Percentiles rank a stretch among this genome's conserved stretches.
phyloP scores from a whole-genome alignment of 164 flowering plant species.

The Pachysandra terminalis region DNA sequence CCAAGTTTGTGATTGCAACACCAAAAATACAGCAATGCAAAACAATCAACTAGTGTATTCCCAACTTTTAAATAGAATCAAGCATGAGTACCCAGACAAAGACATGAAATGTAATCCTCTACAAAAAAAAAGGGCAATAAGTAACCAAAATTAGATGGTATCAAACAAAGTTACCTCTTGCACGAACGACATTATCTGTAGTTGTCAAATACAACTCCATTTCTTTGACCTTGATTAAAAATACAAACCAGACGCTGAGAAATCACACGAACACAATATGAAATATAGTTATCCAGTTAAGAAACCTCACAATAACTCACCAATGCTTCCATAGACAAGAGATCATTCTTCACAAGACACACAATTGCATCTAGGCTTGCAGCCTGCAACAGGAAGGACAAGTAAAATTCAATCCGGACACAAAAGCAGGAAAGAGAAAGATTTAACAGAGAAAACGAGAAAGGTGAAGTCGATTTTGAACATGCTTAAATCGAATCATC shows the following conservation, averaged over 20 bases:
- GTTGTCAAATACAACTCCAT: constrained; percentile 93
- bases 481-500: neutral
- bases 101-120: too few species aligned
- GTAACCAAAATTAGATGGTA: neutral
- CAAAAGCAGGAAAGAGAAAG: neutral
- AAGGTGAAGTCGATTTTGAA: neutral
- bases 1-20: neutral
- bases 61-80: too few species aligned
- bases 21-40: neutral
- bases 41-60: neutral
- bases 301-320: too few species aligned
- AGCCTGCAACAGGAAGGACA: constrained; percentile 36
- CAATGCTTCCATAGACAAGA: constrained; percentile 49
- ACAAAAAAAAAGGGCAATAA: too few species aligned
- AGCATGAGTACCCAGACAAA: too few species aligned
- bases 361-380: constrained; percentile 60
- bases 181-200: constrained; percentile 67
- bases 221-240: constrained; percentile 56
- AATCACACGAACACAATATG: neutral
- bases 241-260: neutral
- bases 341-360: constrained; percentile 53
- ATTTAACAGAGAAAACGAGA: neutral
- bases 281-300: neutral
- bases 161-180: constrained; percentile 60
- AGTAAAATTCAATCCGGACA: constrained; percentile 6